These are phyloP conservation scores for Ophiostoma sp. DNA, from an alignment of 2,329 filamentous ascomycete species.

Conservation along the genomic window DNA sequence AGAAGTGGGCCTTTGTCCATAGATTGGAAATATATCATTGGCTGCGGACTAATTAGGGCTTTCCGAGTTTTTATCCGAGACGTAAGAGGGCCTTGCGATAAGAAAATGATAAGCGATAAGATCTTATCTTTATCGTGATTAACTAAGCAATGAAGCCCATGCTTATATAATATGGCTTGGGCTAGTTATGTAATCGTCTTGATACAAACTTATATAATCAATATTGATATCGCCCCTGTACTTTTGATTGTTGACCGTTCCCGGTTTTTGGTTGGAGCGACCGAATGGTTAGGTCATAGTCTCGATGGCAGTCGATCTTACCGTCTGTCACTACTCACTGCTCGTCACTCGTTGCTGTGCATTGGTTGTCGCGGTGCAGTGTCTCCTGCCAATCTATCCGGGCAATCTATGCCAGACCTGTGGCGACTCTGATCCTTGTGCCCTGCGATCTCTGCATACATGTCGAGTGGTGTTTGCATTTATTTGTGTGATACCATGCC, in stretches of 20 bases:
- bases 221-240: background rate
- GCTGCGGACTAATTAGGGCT: conserved; percentile 25
- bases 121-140: background rate
- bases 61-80: conserved; percentile 19
- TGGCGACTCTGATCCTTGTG: background rate
- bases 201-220: background rate
- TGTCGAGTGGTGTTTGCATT: background rate
- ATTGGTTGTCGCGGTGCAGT: background rate
- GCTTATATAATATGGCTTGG: background rate
- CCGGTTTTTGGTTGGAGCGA: background rate
- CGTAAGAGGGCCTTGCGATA: conserved; percentile 22
- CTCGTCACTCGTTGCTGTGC: background rate
- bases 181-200: background rate
- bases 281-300: background rate
- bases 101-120: background rate
- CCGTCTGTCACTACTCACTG: background rate
- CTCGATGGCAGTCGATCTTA: background rate
- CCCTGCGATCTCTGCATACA: background rate
- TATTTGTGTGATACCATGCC: background rate
- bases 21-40: conserved; percentile 18
- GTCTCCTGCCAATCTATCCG: background rate
- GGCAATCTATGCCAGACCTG: conserved; percentile 2
- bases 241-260: background rate
- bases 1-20: conserved; percentile 9
- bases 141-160: background rate